Evolutionary conservation across 805 yeast genomes (phyloP), one percentile per base, ranked within the genome.

Genomic region (Lachancea lanzarotensis): DNA sequence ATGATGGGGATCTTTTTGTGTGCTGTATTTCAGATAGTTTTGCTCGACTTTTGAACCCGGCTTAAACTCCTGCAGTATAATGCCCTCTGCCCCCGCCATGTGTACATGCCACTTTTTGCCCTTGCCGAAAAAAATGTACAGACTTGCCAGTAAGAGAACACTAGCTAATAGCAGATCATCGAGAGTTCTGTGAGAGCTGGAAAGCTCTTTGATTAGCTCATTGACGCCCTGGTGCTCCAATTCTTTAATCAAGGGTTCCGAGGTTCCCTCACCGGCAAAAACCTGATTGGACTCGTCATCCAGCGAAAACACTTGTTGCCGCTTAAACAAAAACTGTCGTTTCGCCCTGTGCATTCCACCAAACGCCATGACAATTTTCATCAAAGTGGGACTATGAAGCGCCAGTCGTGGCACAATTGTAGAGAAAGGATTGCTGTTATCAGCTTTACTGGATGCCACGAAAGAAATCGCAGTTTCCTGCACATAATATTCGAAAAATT

Each of bases 391-490:
- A 46, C 74, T 70, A 19, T 71, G 69, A 71, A 80, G 67, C 1
- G 91, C 88, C 73, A 84, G 70, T 52, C 75, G 76, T 0, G 93
- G 91, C 11, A 85, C 61, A 7, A 82, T 66, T 11, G 72, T 72
- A 48, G 74, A 73, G 64, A 83, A 84, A 0, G 95, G 95, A 52
- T 82, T 81, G 16, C 15, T 25, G 3, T 26, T 31, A 12, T 13
- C 10, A 19, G 17, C 35, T 18, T 18, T 26, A 9, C 86, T 86
- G 0, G 84, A 80, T 0, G 90, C 89, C 13, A 40, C 43, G 18
- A 47, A 39, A 4, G 36, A 19, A 18, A 36, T 29, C 3, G 47
- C 45, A 11, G 50, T 47, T 35, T 42, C 43, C 22, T 27, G 31
- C 12, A 47, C 35, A 25, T 30, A 47, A 26, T 40, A 47, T 12